Evolutionary conservation across 495 filamentous ascomycete genomes (phyloP), one percentile per base, ranked within the genome.

Genomic region (Hyaloscypha finlandica): DNA sequence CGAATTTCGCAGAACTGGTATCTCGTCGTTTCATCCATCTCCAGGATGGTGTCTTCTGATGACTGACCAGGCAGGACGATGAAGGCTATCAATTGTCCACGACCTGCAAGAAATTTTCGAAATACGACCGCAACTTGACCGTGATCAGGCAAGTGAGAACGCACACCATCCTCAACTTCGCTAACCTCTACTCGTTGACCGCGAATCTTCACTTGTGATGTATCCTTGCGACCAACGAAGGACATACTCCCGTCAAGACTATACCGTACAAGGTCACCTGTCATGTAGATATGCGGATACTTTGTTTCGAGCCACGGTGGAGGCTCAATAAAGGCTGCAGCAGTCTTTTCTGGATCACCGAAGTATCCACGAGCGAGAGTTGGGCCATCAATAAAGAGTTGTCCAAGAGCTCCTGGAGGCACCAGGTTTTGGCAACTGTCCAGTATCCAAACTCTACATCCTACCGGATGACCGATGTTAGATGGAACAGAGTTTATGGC

Each of bases 341-440:
- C 55, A 0, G 61, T 68, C 37, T 64, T 65, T 25, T 53, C n/a
- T 11, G 19, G 8, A 51, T 68, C 59, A 33, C 73, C 71, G 19
- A 88, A 73, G 64, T 89, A 89, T 0, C 80, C 80, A 0, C 76
- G 71, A 16, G 79, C 81, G 12, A 89, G 73, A 33, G 83, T 75
- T 1, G 86, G 82, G 0, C 87, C 87, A 75, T 88, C 87, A 20
- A 91, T 78, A 3, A 85, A 72, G 25, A 90, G 71, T 70, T 91
- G 88, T 42, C 88, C 88, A 42, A 86, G 74, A 11, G 77, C 74
- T 22, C 88, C 88, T 6, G 88, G 72, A 0, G 86, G 85, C 33
- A 85, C 76, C 12, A 90, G 79, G 1, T 73, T 62, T 35, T 86
- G 69, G 54, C 61, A 63, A 1, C 83, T 79, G 63, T 90, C 82